A percentile compares a stretch with the other conserved stretches of the same genome.
These are phyloP conservation scores for Phyllostachys edulis DNA, from an alignment of 176 grass and related monocot species.

Conservation along the genomic window DNA sequence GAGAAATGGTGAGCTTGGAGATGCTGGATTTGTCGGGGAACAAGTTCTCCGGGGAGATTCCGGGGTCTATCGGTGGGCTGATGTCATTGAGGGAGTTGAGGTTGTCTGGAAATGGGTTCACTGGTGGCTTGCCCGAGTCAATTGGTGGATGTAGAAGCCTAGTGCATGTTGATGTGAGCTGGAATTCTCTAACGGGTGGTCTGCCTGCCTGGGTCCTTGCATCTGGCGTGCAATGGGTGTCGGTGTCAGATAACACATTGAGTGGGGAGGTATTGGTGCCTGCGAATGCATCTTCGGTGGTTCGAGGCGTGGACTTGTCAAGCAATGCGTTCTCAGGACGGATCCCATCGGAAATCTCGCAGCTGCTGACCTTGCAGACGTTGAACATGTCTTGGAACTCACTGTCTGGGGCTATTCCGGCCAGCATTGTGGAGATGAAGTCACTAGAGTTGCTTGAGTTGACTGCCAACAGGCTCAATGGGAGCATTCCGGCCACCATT, in stretches of 20 bases:
- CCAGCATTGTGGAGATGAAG: slow-evolving; percentile 58
- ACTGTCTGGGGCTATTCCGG: slow-evolving; percentile 58
- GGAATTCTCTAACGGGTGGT: slow-evolving; percentile 69
- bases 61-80: slow-evolving; percentile 64
- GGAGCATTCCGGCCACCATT: slow-evolving; percentile 56
- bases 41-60: slow-evolving; percentile 71
- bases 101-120: slow-evolving; percentile 77
- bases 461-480: slow-evolving; percentile 59
- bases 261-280: slow-evolving; percentile 61
- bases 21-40: slow-evolving; percentile 71
- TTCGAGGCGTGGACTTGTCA: slow-evolving; percentile 71
- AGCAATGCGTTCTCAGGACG: slow-evolving; percentile 84
- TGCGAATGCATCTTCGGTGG: slow-evolving; percentile 43
- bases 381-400: slow-evolving; percentile 88
- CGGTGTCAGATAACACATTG: slow-evolving; percentile 73
- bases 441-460: slow-evolving; percentile 78
- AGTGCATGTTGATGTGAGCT: slow-evolving; percentile 72
- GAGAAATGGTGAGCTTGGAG: slow-evolving; percentile 69
- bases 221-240: slow-evolving; percentile 65
- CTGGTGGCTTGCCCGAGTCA: slow-evolving; percentile 64
- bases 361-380: slow-evolving; percentile 51
- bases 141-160: slow-evolving; percentile 67
- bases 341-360: slow-evolving; percentile 59
- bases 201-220: slow-evolving; percentile 78
- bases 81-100: slow-evolving; percentile 70